Evolutionary conservation across 331 rosid genomes (phyloP).

Genomic region (Phaseolus coccineus): DNA sequence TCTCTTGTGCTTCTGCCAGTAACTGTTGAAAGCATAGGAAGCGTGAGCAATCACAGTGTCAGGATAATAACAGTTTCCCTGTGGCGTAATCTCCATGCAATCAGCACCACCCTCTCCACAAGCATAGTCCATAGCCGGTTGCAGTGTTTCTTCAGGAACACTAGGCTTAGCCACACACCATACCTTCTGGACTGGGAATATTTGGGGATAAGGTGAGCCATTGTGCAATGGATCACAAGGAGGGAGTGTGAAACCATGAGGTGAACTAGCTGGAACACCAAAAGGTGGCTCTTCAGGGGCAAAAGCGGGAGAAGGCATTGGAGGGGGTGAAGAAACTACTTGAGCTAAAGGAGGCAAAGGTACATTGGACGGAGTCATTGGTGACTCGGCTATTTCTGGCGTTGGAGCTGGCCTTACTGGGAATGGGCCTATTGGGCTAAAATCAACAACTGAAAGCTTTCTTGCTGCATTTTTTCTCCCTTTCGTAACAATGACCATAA

Average conservation of each 20-base stretch:
- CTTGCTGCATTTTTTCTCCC: constrained; percentile 49
- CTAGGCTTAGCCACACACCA: constrained; percentile 98
- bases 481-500: constrained; percentile 42
- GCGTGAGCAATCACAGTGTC: constrained; percentile 86
- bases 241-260: constrained; percentile 58
- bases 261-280: constrained; percentile 63
- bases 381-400: constrained; percentile 66
- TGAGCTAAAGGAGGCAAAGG: constrained; percentile 68
- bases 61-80: constrained; percentile 73
- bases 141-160: constrained; percentile 79
- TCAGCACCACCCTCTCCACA: constrained; percentile 93
- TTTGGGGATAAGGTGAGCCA: constrained; percentile 63
- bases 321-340: constrained; percentile 68
- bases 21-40: constrained; percentile 88
- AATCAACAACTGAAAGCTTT: constrained; percentile 61
- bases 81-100: constrained; percentile 67
- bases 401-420: constrained; percentile 66
- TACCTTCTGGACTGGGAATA: constrained; percentile 54
- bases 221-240: constrained; percentile 67
- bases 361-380: constrained; percentile 59
- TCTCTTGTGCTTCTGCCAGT: constrained; percentile 95
- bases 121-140: constrained; percentile 83
- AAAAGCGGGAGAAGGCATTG: constrained; percentile 41
- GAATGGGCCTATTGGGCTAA: constrained; percentile 45
- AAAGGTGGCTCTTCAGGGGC: constrained; percentile 67